phyloP scores from a whole-genome alignment of 176 grass and related monocot species.

The Avena sativa region DNA sequence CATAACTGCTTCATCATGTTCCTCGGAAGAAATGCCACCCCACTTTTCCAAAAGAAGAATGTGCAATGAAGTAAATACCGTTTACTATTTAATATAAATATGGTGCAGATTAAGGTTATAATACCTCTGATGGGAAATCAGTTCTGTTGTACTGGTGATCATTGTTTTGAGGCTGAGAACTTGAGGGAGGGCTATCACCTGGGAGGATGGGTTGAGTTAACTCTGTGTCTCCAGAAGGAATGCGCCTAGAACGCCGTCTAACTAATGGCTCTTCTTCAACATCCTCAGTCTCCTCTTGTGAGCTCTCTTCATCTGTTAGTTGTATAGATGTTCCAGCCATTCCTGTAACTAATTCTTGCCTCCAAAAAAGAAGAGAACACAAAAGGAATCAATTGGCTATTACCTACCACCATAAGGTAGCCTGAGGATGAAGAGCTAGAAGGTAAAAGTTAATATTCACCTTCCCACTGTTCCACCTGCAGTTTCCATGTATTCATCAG shows the following conservation, averaged over 20 bases:
- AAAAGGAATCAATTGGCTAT: conserved; percentile 38
- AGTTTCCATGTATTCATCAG: conserved; percentile 47
- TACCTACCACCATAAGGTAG: conserved; percentile 13
- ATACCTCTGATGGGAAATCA: conserved; percentile 81
- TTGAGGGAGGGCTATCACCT: conserved; percentile 48
- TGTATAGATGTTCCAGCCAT: conserved; percentile 63
- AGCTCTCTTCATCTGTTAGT: conserved; percentile 48
- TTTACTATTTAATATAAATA: conserved; percentile 3
- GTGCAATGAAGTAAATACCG: neutral
- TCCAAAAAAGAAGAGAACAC: conserved; percentile 51
- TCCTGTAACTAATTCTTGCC: conserved; percentile 64
- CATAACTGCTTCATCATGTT: conserved; percentile 99
- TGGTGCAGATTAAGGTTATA: conserved; percentile 4
- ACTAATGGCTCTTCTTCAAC: conserved; percentile 77
- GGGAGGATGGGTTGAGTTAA: conserved; percentile 31
- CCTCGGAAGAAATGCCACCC: conserved; percentile 93
- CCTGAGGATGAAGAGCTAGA: conserved; percentile 31
- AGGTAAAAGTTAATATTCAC: conserved; percentile 64
- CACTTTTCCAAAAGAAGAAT: conserved; percentile 65
- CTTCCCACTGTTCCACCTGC: conserved; percentile 52
- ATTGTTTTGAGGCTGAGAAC: conserved; percentile 44
- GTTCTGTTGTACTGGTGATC: conserved; percentile 49
- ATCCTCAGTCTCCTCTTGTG: conserved; percentile 78
- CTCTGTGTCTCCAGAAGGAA: conserved; percentile 57
- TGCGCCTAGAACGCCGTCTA: conserved; percentile 62